Conservation (phyloP, 176 grass and related monocot species). For the Leersia perrieri region DNA sequence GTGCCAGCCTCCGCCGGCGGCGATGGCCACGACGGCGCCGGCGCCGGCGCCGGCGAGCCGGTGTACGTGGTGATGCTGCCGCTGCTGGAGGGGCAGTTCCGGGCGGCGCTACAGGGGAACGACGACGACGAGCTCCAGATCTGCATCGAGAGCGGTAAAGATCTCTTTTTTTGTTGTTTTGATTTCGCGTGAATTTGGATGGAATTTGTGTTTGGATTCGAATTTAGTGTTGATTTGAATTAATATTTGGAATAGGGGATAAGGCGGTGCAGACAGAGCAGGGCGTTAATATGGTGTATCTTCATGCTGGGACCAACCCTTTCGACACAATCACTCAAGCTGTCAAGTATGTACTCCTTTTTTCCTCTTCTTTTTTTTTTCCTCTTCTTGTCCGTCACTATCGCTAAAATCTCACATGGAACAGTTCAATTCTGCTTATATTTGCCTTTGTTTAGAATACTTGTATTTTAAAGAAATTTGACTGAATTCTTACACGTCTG, state of each 20-base stretch:
- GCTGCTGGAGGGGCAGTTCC: constrained; percentile 76
- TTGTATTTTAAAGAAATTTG: no score
- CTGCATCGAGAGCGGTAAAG: constrained; percentile 80
- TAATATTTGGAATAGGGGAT: constrained; percentile 39
- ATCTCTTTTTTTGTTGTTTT: no score
- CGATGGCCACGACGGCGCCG: not conserved
- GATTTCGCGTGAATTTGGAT: not conserved
- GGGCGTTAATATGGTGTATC: constrained; percentile 50
- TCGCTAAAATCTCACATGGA: not conserved
- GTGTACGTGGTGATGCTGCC: constrained; percentile 75
- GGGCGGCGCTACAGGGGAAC: constrained; percentile 72
- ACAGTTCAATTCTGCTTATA: no score
- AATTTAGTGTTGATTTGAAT: not conserved
- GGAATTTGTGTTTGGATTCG: not conserved
- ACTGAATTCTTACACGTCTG: no score
- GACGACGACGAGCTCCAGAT: constrained; percentile 63
- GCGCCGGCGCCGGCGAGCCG: not conserved
- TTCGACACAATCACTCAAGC: constrained; percentile 62
- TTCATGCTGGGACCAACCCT: constrained; percentile 67
- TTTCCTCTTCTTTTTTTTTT: no score
- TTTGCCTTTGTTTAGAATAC: no score
- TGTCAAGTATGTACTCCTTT: constrained; percentile 44
- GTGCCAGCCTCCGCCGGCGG: constrained; percentile 21
- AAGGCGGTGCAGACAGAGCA: constrained; percentile 58
- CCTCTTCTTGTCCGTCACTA: not conserved